Conservation (phyloP, 169 alveolate species). For the Plasmodium inui region DNA sequence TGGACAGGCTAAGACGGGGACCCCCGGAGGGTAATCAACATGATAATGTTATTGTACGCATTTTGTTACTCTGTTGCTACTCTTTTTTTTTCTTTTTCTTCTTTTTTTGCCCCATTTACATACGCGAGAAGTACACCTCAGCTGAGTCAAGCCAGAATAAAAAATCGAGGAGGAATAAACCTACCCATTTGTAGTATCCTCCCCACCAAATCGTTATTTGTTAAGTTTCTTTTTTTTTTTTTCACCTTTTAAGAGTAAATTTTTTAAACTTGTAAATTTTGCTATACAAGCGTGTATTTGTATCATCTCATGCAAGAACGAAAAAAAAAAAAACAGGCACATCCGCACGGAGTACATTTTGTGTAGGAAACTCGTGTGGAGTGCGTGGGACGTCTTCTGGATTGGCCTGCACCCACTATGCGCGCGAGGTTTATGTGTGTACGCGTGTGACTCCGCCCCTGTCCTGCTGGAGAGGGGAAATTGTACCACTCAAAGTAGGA, state of each 20-base stretch:
- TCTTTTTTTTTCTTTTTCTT: too few relatives aligned
- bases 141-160: background rate
- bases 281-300: background rate
- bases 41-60: background rate
- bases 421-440: background rate
- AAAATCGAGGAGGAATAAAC: background rate
- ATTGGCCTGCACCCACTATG: background rate
- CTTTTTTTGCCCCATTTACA: background rate
- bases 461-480: background rate
- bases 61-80: background rate
- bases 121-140: background rate
- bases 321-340: constrained; percentile 1
- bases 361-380: background rate
- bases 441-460: background rate
- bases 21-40: background rate
- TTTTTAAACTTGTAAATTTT: background rate
- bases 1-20: background rate
- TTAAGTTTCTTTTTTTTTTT: background rate
- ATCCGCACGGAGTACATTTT: background rate
- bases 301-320: background rate
- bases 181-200: background rate
- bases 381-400: background rate
- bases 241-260: background rate
- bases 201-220: background rate
- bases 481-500: background rate